Base-by-base conservation (phyloP, 371 early-diverging fungal genomes). In the Racocetra persica region DNA sequence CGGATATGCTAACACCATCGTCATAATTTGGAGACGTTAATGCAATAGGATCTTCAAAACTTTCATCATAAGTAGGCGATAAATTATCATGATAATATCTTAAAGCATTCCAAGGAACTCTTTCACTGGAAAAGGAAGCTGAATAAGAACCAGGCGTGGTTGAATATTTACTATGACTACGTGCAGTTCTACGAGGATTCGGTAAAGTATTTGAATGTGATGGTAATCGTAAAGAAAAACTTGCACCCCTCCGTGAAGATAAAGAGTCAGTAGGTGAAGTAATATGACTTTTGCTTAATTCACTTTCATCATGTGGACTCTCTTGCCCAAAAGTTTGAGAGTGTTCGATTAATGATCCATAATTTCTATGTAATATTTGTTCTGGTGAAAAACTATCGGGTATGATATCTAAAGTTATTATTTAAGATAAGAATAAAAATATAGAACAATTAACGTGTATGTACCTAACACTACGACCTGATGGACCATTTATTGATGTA, bases 41-140 rank as follows among this genome's bases (percentile, higher is more conserved):
- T 24, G 51, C 6, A 49, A n/a, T n/a, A n/a, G 51, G 20, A 26
- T 41, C 49, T 18, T 26, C 71, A 71, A 49, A 38, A 10, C 3
- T 2, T 13, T 36, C 28, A 67, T 67, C 67, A 67, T 67, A 16
- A n/a, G 26, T 57, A 7, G 75, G 75, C 14, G 75, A 76, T 7
- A 22, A 49, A 5, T 18, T 26, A 55, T 55, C 57, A 69, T 49
- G 69, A 69, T 54, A 79, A 20, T 57, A n/a, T 66, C 41, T 67
- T 67, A 79, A 63, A 26, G 57, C n/a, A 45, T 65, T 79, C 79
- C 79, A 79, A 26, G 78, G 78, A 62, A 49, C 28, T 28, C 32
- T 49, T 16, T 77, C 78, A 41, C 32, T 65, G 16, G 78, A 26
- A 77, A 38, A 65, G 20, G 78, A 77, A 6, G 65, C 24, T 11